Percentiles rank a stretch among this genome's conserved stretches.
phyloP scores from a whole-genome alignment of 768 basidiomycete genomes.

The Boletus rex-veris region DNA sequence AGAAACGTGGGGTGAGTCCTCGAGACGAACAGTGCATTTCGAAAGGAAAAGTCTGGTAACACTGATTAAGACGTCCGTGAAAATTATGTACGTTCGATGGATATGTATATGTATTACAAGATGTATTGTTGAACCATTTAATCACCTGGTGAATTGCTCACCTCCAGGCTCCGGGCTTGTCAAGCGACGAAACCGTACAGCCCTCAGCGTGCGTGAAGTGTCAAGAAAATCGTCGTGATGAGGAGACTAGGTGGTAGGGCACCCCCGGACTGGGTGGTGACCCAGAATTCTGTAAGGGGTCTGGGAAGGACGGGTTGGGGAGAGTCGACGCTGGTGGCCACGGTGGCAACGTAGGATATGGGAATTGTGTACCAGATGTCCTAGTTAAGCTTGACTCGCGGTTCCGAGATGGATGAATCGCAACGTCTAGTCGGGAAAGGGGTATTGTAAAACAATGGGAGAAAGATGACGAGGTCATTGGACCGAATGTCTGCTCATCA shows the following conservation, averaged over 20 bases:
- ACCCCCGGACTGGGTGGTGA: background rate
- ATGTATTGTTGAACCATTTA: background rate
- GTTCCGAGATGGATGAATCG: background rate
- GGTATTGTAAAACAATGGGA: background rate
- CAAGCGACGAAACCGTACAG: background rate
- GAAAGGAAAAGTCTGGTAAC: background rate
- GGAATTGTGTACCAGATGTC: background rate
- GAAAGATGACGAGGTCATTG: background rate
- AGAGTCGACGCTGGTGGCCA: slow-evolving; percentile 2
- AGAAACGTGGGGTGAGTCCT: background rate
- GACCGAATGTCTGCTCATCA: slow-evolving; percentile 1
- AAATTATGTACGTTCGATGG: background rate
- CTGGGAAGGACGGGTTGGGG: background rate
- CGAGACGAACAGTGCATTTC: background rate
- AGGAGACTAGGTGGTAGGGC: slow-evolving; percentile 1
- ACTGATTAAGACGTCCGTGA: background rate
- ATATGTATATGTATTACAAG: background rate
- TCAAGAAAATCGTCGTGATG: background rate
- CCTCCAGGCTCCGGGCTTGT: slow-evolving; percentile 1
- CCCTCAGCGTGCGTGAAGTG: slow-evolving; percentile 1
- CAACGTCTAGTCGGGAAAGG: slow-evolving; percentile 1
- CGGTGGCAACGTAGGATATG: background rate
- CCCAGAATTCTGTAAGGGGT: background rate
- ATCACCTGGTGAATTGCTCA: background rate
- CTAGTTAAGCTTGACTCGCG: background rate